Base-by-base conservation (phyloP, 208 protist species). In the Leishmania tarentolae region DNA sequence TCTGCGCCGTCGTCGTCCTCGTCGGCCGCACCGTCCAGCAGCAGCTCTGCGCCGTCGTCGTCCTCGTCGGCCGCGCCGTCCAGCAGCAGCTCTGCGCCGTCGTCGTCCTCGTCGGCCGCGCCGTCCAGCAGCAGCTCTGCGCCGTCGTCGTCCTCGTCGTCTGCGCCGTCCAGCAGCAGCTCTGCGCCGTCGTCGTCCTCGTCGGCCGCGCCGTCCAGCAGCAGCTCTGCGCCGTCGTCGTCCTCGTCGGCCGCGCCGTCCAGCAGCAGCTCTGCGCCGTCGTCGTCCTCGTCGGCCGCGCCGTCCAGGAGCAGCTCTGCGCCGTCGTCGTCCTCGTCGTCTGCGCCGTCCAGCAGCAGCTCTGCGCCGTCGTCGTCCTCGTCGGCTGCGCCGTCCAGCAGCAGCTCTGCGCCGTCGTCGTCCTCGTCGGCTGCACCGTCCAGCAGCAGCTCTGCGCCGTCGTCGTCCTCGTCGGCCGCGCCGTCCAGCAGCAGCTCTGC, bases 81-180 rank as follows among this genome's bases (percentile, higher is more conserved):
- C 57, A 63, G 57, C 57, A 63, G 57, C 57, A 63, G 57, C 57
- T 63, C 57, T n/a, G 57, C 57, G 57, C 24, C 57, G 57, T 63
- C 57, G 57, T 63, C 57, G 19, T 63, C 57, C 24, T 63, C 57
- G 57, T 63, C 57, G 24, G 8, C 57, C 28, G 57, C 57, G 57
- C 57, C 57, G 57, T 66, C 31, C 59, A 66, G 59, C 59, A 66
- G 59, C 59, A 66, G 59, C 59, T 66, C 59, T 13, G 59, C 59
- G 59, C 31, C 59, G 59, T 63, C 57, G 57, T 63, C 57, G 57
- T 63, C 57, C 24, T 63, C 57, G 57, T 63, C 57, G 24, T 63
- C 57, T 63, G 57, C 57, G 57, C 57, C 57, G 57, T 66, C 31
- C 59, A 66, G 59, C 59, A 66, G 59, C 59, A 66, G 59, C 59